Base-by-base conservation (phyloP, 345 rosid species). In the Eucalyptus marginata region DNA sequence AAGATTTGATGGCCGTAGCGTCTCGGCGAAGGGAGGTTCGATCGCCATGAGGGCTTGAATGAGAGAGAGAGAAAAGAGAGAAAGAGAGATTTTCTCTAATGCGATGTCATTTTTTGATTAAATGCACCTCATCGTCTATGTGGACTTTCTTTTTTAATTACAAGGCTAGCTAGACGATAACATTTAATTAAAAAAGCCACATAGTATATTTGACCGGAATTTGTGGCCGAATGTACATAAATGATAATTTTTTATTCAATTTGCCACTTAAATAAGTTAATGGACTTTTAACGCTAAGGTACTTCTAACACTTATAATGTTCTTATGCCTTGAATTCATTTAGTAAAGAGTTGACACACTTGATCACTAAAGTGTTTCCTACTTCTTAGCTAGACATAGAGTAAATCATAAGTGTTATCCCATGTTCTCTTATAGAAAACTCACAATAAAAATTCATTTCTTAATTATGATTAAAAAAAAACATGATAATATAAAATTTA, bases 221-320 rank as follows among this genome's bases (percentile, higher is more conserved):
- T 56, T 56, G 6, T 24, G 3, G 3, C 1, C 0, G 0, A 20
- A 56, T 20, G 2, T 0, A 56, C 5, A 2, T 56, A 56, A 56
- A 10, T 24, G 5, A 56, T 56, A 0, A 24, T 1, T 56, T 24
- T 56, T 56, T 24, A 22, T 56, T 0, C 3, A 56, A 56, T 56
- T 56, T 10, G 0, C 1, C 2, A 56, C 0, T 56, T 56, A 2
- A 2, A 24, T 56, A 3, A 24, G 29, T 56, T 10, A 24, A 0
- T 56, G 0, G 0, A 56, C 6, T 56, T 56, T 56, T 56, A 3
- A 2, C 1, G 0, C 0, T 2, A 56, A 56, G 24, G 0, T 56
- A 22, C 12, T 56, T 56, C 24, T 24, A 6, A 7, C 1, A 7
- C 4, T 49, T 49, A 4, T 13, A 49, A 13, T 49, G 5, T 49